Evolutionary conservation across 1,284 basidiomycete species (phyloP).

Genomic region (Trichosporon coremiiforme): DNA sequence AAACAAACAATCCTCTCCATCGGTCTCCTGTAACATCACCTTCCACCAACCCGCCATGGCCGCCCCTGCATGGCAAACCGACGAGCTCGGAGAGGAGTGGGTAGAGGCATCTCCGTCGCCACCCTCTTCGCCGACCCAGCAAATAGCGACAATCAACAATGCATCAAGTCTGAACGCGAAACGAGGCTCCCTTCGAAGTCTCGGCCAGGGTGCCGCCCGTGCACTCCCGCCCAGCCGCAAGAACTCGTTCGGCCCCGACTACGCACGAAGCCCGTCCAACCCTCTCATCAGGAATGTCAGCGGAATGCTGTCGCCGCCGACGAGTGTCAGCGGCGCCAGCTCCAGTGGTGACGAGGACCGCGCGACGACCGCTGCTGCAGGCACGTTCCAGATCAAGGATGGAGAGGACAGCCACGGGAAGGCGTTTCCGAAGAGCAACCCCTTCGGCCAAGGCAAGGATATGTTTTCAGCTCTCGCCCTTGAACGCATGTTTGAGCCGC

Average conservation of each 20-base stretch:
- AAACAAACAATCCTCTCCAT: constrained; percentile 23
- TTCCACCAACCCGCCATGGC: constrained; percentile 26
- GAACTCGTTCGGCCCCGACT: constrained; percentile 20
- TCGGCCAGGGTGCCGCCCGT: constrained; percentile 44
- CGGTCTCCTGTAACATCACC: constrained; percentile 24
- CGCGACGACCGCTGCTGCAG: constrained; percentile 45
- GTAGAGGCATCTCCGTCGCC: constrained; percentile 61
- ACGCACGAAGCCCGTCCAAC: constrained; percentile 27
- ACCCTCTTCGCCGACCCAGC: constrained; percentile 65
- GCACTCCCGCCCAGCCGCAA: constrained; percentile 36
- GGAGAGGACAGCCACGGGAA: constrained; percentile 64
- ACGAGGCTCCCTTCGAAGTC: constrained; percentile 46
- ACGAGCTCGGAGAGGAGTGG: constrained; percentile 77
- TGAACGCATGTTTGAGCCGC: constrained; percentile 87
- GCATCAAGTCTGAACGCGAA: constrained; percentile 33
- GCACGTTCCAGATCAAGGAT: constrained; percentile 79
- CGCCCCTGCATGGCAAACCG: constrained; percentile 72
- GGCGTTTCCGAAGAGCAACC: constrained; percentile 45
- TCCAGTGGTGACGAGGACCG: constrained; percentile 21
- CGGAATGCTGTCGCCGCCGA: constrained; percentile 32
- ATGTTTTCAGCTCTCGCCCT: constrained; percentile 81
- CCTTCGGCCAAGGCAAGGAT: constrained; percentile 61
- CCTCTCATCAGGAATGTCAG: constrained; percentile 26
- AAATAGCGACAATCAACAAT: constrained; percentile 51
- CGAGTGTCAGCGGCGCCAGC: constrained; percentile 22